These are phyloP conservation scores for Cladorrhinum sp. DNA, from an alignment of 2,329 filamentous ascomycete species.

Conservation along the genomic window DNA sequence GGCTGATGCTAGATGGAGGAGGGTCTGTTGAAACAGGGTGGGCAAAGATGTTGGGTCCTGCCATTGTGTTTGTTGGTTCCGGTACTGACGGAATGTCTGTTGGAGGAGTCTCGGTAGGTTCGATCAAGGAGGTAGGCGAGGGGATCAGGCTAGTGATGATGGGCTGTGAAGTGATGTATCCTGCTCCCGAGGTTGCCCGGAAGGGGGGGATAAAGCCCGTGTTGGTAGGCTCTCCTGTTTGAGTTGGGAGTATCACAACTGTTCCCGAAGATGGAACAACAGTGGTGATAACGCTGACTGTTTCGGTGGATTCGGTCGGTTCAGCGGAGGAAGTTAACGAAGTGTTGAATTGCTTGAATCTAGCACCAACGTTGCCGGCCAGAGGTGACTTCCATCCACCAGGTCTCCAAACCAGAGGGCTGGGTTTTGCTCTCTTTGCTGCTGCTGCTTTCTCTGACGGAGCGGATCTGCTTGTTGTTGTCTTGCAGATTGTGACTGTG, in stretches of 20 bases:
- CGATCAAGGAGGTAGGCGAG: conserved; percentile 34
- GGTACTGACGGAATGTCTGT: conserved; percentile 1
- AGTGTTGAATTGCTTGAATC: not conserved
- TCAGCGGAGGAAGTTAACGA: not conserved
- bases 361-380: not conserved
- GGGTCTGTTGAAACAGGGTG: conserved; percentile 51
- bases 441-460: not conserved
- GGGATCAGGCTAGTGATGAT: conserved; percentile 34
- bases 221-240: conserved; percentile 31
- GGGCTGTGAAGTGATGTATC: conserved; percentile 25
- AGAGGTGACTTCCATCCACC: not conserved
- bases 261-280: conserved; percentile 30
- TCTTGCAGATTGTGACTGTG: not conserved
- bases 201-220: conserved; percentile 34
- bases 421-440: not conserved
- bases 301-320: not conserved
- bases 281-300: conserved; percentile 33
- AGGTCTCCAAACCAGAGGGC: not conserved
- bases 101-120: not conserved
- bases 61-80: conserved; percentile 29
- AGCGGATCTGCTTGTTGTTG: not conserved
- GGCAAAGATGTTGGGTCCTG: conserved; percentile 51
- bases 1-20: conserved; percentile 47
- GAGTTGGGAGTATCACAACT: conserved; percentile 35
- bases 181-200: conserved; percentile 27